A percentile compares a stretch with the other conserved stretches of the same genome.
phyloP scores from a whole-genome alignment of 164 flowering plant species.

The Vitis riparia region DNA sequence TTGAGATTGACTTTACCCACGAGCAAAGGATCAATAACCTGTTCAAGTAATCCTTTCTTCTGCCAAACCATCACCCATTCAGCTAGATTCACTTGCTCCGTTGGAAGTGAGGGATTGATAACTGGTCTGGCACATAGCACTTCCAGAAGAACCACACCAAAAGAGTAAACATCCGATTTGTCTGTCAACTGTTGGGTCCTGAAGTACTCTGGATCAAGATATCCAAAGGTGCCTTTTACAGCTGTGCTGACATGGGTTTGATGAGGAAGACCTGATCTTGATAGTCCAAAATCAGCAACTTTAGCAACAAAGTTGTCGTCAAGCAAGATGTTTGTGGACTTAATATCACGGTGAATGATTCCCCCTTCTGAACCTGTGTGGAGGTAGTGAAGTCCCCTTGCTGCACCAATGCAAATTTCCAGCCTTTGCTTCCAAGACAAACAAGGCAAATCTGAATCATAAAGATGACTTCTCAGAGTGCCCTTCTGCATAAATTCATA shows the following conservation, averaged over 20 bases:
- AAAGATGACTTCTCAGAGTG: constrained; percentile 22
- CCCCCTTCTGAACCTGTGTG: constrained; percentile 18
- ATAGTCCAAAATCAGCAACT: constrained; percentile 32
- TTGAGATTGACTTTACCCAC: constrained; percentile 11
- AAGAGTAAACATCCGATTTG: constrained; percentile 31
- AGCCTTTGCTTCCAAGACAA: constrained; percentile 27
- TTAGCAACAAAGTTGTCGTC: constrained; percentile 18
- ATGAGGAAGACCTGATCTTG: constrained; percentile 16
- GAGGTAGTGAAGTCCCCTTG: constrained; percentile 24
- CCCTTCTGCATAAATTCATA: constrained; percentile 34
- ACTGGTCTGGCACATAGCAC: constrained; percentile 27
- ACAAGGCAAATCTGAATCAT: not conserved
- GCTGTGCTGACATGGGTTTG: constrained; percentile 11
- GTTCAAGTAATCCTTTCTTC: constrained; percentile 17
- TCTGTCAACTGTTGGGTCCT: constrained; percentile 17
- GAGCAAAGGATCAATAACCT: constrained; percentile 19
- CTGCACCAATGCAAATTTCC: constrained; percentile 31
- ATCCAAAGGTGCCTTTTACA: constrained; percentile 25
- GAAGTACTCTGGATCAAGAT: constrained; percentile 28
- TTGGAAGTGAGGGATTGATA: constrained; percentile 5
- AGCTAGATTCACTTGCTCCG: constrained; percentile 24
- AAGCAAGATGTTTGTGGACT: constrained; percentile 29
- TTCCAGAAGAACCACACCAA: constrained; percentile 32
- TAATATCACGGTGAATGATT: constrained; percentile 29
- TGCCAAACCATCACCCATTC: constrained; percentile 24